A percentile compares a stretch with the other conserved stretches of the same genome.
Evolutionary conservation across 2,329 filamentous ascomycete species (phyloP).

Genomic region (Eutypella sp.): DNA sequence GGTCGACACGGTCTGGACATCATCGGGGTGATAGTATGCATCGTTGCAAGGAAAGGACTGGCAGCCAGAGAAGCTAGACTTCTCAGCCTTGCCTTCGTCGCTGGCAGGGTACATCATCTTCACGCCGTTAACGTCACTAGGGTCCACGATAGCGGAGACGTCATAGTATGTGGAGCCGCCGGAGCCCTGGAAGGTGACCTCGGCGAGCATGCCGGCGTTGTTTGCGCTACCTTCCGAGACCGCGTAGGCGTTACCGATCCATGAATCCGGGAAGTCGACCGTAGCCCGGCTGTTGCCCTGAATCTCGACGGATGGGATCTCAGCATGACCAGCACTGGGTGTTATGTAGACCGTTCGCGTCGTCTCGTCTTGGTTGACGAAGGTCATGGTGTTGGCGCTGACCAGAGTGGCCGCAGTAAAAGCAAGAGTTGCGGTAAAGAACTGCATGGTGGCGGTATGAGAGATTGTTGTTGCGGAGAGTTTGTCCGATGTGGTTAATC

Average conservation of each 20-base stretch:
- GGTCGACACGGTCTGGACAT: slow-evolving; percentile 52
- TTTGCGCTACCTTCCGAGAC: slow-evolving; percentile 38
- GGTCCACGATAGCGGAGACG: slow-evolving; percentile 53
- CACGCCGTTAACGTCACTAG: slow-evolving; percentile 44
- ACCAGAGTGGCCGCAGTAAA: slow-evolving; percentile 37
- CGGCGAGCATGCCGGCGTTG: slow-evolving; percentile 47
- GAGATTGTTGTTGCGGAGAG: slow-evolving; percentile 10
- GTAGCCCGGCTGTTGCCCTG: slow-evolving; percentile 31
- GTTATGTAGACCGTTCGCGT: slow-evolving; percentile 49
- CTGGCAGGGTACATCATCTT: slow-evolving; percentile 48
- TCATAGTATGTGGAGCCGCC: slow-evolving; percentile 50
- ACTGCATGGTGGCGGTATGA: slow-evolving; percentile 49
- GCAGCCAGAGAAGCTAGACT: slow-evolving; percentile 45
- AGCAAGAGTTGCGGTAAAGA: slow-evolving; percentile 39
- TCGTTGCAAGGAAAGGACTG: slow-evolving; percentile 47
- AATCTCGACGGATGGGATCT: slow-evolving; percentile 36
- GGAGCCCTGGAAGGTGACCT: slow-evolving; percentile 46
- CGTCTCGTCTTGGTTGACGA: slow-evolving; percentile 51
- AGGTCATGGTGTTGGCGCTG: slow-evolving; percentile 48
- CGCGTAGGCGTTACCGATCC: slow-evolving; percentile 49
- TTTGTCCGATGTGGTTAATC: slow-evolving; percentile 4
- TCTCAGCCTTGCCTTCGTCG: slow-evolving; percentile 10
- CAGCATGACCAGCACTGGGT: slow-evolving; percentile 31
- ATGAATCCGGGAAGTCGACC: slow-evolving; percentile 38
- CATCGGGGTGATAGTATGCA: slow-evolving; percentile 48